These are phyloP conservation scores for Phytophthora chlamydospora DNA, from an alignment of 352 stramenopile genomes.

Conservation along the genomic window DNA sequence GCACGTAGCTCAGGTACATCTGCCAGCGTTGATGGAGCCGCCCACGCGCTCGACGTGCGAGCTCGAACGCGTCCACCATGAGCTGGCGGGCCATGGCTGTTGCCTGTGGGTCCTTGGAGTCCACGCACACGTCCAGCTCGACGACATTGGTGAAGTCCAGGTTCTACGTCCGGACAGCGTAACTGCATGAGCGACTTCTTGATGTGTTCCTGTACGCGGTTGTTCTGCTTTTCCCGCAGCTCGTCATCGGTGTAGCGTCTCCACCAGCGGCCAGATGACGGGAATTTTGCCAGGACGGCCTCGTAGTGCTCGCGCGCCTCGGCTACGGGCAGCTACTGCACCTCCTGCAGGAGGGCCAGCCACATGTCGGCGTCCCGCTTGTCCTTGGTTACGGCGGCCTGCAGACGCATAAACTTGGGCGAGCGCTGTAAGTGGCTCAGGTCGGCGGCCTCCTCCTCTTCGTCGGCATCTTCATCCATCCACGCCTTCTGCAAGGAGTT, in stretches of 20 bases:
- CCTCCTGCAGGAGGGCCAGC: slow-evolving; percentile 81
- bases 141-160: slow-evolving; percentile 88
- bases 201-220: slow-evolving; percentile 88
- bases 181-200: slow-evolving; percentile 89
- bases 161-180: slow-evolving; percentile 83
- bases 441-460: slow-evolving; percentile 84
- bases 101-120: slow-evolving; percentile 58
- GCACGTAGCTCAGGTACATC: slow-evolving; percentile 78
- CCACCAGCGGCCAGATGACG: slow-evolving; percentile 86
- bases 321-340: slow-evolving; percentile 63
- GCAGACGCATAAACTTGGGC: slow-evolving; percentile 70
- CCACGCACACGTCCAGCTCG: slow-evolving; percentile 76
- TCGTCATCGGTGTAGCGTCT: slow-evolving; percentile 88
- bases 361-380: slow-evolving; percentile 80
- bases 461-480: slow-evolving; percentile 82
- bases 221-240: slow-evolving; percentile 83
- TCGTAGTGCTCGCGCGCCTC: slow-evolving; percentile 82
- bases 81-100: slow-evolving; percentile 70
- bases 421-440: slow-evolving; percentile 64
- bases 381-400: slow-evolving; percentile 57
- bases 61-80: slow-evolving; percentile 86
- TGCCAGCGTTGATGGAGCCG: slow-evolving; percentile 84
- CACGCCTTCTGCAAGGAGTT: slow-evolving; percentile 56
- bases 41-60: slow-evolving; percentile 83
- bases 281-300: slow-evolving; percentile 70